A percentile compares a stretch with the other conserved stretches of the same genome.
These are phyloP conservation scores for Hippophae gyantsensis DNA, from an alignment of 306 rosid species.

Conservation along the genomic window DNA sequence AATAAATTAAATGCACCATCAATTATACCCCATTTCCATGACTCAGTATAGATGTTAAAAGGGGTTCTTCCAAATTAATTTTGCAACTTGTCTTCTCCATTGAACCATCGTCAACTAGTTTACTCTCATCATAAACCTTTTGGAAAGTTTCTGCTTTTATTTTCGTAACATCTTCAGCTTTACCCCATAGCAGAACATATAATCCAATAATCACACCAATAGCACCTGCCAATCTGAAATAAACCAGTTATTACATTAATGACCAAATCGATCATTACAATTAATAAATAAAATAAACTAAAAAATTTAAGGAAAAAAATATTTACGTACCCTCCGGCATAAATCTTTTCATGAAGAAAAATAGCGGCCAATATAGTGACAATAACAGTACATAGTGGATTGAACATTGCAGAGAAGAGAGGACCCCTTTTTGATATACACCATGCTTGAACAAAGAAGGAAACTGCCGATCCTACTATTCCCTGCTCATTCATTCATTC, in stretches of 20 bases:
- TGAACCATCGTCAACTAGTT: constrained; percentile 11
- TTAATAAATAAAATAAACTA: not conserved
- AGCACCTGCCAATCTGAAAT: constrained; percentile 36
- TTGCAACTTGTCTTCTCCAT: not conserved
- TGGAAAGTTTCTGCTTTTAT: not conserved
- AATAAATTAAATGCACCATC: too few relatives aligned
- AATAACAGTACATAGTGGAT: constrained; percentile 36
- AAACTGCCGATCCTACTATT: constrained; percentile 33
- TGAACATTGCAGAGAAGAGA: constrained; percentile 41
- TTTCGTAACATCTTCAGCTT: constrained; percentile 24
- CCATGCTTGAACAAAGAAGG: constrained; percentile 48
- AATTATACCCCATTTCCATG: not conserved
- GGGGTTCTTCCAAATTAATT: constrained; percentile 36
- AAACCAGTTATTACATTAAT: not conserved
- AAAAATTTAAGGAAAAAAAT: not conserved
- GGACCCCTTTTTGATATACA: constrained; percentile 44
- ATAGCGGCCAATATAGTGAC: constrained; percentile 36
- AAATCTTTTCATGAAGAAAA: constrained; percentile 37
- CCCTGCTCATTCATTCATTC: constrained; percentile 25
- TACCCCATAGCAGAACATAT: constrained; percentile 55
- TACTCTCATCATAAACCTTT: not conserved
- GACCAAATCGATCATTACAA: not conserved
- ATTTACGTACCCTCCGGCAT: constrained; percentile 18
- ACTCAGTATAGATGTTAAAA: constrained; percentile 10
- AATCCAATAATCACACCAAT: constrained; percentile 41